Conservation (phyloP, 305 asterid genomes). For the Fraxinus albicans region DNA sequence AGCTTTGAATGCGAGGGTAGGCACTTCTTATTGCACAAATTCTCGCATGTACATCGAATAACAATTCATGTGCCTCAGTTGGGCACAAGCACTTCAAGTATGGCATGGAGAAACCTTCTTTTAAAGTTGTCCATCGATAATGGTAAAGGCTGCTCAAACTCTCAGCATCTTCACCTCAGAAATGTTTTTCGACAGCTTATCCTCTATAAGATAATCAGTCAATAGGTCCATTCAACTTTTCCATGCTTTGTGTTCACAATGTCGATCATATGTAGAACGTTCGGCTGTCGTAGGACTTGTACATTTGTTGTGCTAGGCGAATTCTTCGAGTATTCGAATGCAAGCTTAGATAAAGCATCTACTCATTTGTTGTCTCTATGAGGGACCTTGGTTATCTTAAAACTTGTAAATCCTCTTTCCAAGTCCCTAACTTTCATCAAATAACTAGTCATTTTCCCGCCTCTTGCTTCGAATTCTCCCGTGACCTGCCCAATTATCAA, state of each 20-base stretch:
- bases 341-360: background rate
- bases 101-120: background rate
- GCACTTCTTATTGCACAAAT: too few species aligned
- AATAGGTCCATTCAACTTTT: too few species aligned
- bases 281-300: background rate
- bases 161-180: background rate
- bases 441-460: too few species aligned
- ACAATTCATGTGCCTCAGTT: background rate
- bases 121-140: background rate
- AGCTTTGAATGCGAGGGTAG: background rate
- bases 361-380: background rate
- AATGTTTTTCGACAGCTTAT: too few species aligned
- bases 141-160: background rate
- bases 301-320: background rate
- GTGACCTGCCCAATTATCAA: background rate
- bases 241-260: background rate
- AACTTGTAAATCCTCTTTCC: too few species aligned
- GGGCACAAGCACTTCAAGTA: background rate
- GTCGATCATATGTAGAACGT: too few species aligned
- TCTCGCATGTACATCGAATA: background rate
- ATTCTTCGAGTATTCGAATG: background rate
- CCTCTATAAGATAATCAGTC: background rate
- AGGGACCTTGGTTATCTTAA: background rate
- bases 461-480: background rate
- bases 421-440: background rate